These are phyloP conservation scores for Athelia psychrophila DNA, from an alignment of 1,284 basidiomycete genomes.

Conservation along the genomic window DNA sequence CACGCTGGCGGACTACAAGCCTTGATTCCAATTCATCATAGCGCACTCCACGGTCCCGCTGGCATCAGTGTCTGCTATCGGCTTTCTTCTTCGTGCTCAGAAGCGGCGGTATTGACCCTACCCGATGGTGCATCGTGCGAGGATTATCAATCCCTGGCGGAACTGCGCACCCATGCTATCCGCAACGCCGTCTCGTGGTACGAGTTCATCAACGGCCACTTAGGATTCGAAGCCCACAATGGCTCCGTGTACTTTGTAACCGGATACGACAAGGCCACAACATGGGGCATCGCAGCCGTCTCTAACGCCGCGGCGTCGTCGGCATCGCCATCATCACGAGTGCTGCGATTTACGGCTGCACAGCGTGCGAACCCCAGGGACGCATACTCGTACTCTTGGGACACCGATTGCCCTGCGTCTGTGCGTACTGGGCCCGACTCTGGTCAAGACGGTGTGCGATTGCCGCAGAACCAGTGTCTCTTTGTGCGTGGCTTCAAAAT, in stretches of 20 bases:
- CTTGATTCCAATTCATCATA: no score
- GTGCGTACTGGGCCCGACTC: neutral
- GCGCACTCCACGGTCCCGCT: no score
- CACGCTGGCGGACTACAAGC: no score
- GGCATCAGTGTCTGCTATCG: no score
- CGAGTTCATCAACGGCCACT: slow-evolving; percentile 3
- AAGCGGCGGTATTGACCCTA: no score
- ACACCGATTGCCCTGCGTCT: neutral
- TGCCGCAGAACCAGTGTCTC: slow-evolving; percentile 1
- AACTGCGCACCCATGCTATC: slow-evolving; percentile 2
- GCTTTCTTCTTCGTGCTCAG: no score
- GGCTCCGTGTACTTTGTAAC: slow-evolving; percentile 10
- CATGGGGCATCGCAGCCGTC: slow-evolving; percentile 9
- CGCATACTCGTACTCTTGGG: neutral
- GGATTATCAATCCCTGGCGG: neutral
- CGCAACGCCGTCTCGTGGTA: slow-evolving; percentile 9
- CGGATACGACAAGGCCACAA: slow-evolving; percentile 8
- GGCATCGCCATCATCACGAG: no score
- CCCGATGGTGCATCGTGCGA: no score
- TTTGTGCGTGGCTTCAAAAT: slow-evolving; percentile 1
- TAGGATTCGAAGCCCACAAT: slow-evolving; percentile 5
- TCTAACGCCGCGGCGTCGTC: neutral
- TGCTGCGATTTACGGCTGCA: neutral
- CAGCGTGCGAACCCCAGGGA: neutral
- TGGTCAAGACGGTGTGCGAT: neutral